A percentile compares a stretch with the other conserved stretches of the same genome.
Conservation (phyloP, 148 eudicot species). For the Camellia sinensis region DNA sequence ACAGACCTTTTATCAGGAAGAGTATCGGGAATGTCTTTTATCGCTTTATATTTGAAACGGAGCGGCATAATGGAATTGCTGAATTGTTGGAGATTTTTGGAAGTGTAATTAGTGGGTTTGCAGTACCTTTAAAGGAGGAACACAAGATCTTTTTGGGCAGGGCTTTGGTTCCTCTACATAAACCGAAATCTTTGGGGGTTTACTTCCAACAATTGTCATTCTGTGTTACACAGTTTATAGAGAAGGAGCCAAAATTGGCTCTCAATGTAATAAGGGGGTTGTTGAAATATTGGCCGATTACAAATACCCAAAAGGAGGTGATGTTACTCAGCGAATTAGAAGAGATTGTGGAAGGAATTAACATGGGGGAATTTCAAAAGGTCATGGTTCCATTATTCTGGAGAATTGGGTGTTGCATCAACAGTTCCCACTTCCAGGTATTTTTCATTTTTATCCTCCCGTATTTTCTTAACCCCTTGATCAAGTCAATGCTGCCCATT, state of each 20-base stretch:
- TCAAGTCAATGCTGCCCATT: background rate
- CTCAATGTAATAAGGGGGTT: constrained; percentile 74
- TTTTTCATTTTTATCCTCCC: background rate
- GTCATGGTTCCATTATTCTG: constrained; percentile 78
- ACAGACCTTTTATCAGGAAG: constrained; percentile 79
- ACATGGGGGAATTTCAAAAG: constrained; percentile 80
- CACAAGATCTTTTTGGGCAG: constrained; percentile 82
- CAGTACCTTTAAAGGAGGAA: constrained; percentile 91
- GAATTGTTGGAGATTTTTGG: constrained; percentile 93
- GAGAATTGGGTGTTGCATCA: constrained; percentile 81
- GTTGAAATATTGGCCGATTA: constrained; percentile 90
- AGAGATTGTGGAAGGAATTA: constrained; percentile 83
- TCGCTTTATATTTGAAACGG: constrained; percentile 68
- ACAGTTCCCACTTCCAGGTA: constrained; percentile 93
- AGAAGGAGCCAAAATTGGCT: constrained; percentile 83
- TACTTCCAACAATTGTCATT: constrained; percentile 87
- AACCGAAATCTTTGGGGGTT: constrained; percentile 66
- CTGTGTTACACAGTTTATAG: constrained; percentile 81
- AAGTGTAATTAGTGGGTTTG: constrained; percentile 91
- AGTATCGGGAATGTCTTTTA: constrained; percentile 75
- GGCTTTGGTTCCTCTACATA: constrained; percentile 82
- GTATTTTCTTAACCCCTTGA: background rate
- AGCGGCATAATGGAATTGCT: constrained; percentile 83
- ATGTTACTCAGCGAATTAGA: constrained; percentile 87
- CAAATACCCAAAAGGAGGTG: constrained; percentile 91